Base-by-base conservation (phyloP, 192 early-diverging fungal species). In the Podila verticillata region DNA sequence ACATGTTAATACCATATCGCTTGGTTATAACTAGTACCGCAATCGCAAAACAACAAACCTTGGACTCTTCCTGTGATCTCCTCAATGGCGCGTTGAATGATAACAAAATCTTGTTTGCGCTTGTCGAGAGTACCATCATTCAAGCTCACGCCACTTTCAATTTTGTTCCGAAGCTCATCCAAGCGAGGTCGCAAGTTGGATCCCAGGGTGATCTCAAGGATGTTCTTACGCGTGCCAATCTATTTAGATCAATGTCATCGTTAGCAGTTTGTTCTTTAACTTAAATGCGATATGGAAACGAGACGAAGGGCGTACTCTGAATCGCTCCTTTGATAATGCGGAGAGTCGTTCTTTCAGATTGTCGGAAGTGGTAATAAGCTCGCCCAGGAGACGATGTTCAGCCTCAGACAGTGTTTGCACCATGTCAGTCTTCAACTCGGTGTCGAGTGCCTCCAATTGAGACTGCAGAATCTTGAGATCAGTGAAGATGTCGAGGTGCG, bases 161-260 rank as follows among this genome's bases (percentile, higher is more conserved):
- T 85, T 66, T 93, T 89, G 61, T 74, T 74, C n/a, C 86, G 68
- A 36, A 94, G 74, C 49, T 93, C 95, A 35, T 95, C 89, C 22
- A 89, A 77, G 36, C 89, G 83, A 57, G 92, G 86, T 31, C 85
- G 75, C 65, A 98, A 82, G 32, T 94, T 93, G 20, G 89, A 85
- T 0, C 87, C 80, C 35, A 97, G 81, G 74, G 92, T 91, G 74
- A 90, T 91, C 69, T 93, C 91, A 13, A 97, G 66, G 20, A 90
- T 85, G 49, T 89, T 92, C 48, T 93, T 94, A 9, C 87, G 84
- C 13, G 86, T 81, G 66, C 95, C 95, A 39, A 93, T 74, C 90
- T 94, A 85, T 0, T 69, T n/a, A 22, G 17, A 29, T 9, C 28
- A 61, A 67, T 28, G n/a, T 20, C 13, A 19, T 22, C 35, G 17